Conservation (phyloP, 495 filamentous ascomycete genomes). For the Aspergillus campestris region DNA sequence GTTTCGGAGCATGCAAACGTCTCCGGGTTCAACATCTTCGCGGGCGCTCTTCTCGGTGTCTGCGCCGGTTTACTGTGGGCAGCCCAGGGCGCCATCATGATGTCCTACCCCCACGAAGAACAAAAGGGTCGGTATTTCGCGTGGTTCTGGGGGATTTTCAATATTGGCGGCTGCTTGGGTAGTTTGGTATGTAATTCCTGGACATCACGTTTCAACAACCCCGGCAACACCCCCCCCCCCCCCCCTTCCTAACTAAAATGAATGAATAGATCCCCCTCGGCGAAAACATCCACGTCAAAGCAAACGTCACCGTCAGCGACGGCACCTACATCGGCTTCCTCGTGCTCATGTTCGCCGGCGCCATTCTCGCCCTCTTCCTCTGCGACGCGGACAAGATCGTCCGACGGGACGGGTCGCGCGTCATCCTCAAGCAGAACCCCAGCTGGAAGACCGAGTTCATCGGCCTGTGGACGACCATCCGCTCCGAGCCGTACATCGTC, state of each 20-base stretch:
- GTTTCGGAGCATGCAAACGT: constrained; percentile 66
- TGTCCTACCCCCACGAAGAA: constrained; percentile 40
- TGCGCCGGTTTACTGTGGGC: constrained; percentile 43
- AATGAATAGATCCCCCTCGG: too few species aligned
- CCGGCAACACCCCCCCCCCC: too few species aligned
- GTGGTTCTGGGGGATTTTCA: constrained; percentile 48
- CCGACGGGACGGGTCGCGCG: constrained; percentile 65
- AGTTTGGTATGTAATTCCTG: constrained; percentile 20
- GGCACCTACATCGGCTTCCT: constrained; percentile 47
- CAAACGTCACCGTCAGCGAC: constrained; percentile 31
- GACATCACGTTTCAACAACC: too few species aligned
- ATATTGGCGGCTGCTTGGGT: constrained; percentile 42
- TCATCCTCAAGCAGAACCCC: constrained; percentile 78
- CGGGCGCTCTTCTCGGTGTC: constrained; percentile 39
- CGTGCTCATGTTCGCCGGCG: constrained; percentile 42
- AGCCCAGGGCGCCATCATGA: constrained; percentile 47
- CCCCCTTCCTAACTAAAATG: too few species aligned
- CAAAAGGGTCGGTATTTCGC: constrained; percentile 43
- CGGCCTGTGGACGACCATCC: constrained; percentile 33
- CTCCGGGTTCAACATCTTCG: constrained; percentile 65
- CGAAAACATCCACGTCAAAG: too few species aligned
- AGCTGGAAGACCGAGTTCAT: constrained; percentile 47
- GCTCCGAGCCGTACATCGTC: constrained; percentile 25
- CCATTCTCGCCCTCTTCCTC: constrained; percentile 48
- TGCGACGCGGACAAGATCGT: constrained; percentile 59